These are phyloP conservation scores for Kwoniella dendrophila DNA, from an alignment of 768 basidiomycete genomes.

Conservation along the genomic window DNA sequence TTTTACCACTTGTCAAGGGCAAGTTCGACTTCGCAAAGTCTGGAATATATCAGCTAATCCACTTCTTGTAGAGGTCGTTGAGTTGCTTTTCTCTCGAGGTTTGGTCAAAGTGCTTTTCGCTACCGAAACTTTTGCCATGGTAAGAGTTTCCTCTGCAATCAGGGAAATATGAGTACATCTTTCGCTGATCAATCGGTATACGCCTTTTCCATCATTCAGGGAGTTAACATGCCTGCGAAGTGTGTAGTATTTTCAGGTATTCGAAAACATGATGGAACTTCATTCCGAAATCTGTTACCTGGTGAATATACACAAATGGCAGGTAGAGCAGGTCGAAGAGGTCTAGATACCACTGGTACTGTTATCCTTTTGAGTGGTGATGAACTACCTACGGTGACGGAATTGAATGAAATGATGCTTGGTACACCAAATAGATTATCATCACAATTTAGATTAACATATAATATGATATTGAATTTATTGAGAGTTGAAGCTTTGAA, in stretches of 20 bases:
- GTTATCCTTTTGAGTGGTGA: conserved; percentile 83
- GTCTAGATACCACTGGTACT: conserved; percentile 90
- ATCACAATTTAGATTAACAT: conserved; percentile 95
- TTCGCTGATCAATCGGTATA: no score
- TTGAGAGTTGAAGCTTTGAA: conserved; percentile 91
- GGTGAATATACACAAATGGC: conserved; percentile 98
- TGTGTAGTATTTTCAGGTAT: conserved; percentile 95
- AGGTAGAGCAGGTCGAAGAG: conserved; percentile 93
- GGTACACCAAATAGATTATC: conserved; percentile 89
- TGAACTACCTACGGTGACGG: conserved; percentile 79
- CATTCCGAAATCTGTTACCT: conserved; percentile 66
- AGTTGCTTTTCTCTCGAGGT: conserved; percentile 92
- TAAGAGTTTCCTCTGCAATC: no score
- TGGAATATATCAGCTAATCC: neutral
- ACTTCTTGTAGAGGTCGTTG: conserved; percentile 70
- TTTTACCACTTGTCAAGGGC: conserved; percentile 97
- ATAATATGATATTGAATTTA: conserved; percentile 98
- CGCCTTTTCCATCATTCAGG: no score
- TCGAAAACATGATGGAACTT: conserved; percentile 91
- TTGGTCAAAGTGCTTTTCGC: conserved; percentile 96
- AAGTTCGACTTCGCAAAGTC: conserved; percentile 27
- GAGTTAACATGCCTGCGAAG: conserved; percentile 98
- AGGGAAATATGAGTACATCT: no score
- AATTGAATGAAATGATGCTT: conserved; percentile 84
- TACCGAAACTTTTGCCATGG: conserved; percentile 99